Evolutionary conservation across 2,329 filamentous ascomycete species (phyloP).

Genomic region (Aaosphaeria pasadenensis): DNA sequence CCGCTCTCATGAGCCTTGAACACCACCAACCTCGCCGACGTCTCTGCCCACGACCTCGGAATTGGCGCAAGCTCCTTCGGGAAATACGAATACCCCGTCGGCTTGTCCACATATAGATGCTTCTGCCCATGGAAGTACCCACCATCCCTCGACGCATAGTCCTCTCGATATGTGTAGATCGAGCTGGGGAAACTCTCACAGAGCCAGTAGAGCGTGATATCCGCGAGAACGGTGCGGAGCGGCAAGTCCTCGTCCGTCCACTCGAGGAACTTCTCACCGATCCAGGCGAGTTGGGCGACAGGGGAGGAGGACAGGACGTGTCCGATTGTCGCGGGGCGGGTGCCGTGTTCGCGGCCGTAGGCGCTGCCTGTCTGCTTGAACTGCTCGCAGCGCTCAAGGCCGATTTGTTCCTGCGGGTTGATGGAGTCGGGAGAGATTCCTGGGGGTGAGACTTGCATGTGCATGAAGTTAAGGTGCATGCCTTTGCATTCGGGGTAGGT

Average conservation of each 20-base stretch:
- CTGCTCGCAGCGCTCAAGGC: constrained; percentile 33
- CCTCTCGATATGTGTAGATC: constrained; percentile 51
- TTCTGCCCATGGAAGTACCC: constrained; percentile 12
- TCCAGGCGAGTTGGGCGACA: constrained; percentile 56
- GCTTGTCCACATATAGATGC: constrained; percentile 36
- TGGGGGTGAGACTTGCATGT: constrained; percentile 5
- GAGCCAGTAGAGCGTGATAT: constrained; percentile 56
- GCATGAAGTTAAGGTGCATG: constrained; percentile 30
- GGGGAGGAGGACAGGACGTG: constrained; percentile 54
- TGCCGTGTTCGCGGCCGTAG: constrained; percentile 54
- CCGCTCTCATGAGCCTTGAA: constrained; percentile 37
- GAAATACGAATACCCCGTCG: constrained; percentile 44
- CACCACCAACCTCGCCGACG: constrained; percentile 32
- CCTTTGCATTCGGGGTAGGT: constrained; percentile 48
- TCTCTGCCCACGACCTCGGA: constrained; percentile 34
- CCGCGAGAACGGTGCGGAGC: constrained; percentile 46
- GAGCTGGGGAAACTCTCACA: constrained; percentile 48
- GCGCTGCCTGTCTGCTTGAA: constrained; percentile 45
- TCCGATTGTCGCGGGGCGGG: constrained; percentile 56
- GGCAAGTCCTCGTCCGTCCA: constrained; percentile 49
- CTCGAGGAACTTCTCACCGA: constrained; percentile 56
- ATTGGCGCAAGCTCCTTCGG: constrained; percentile 38
- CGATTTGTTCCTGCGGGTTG: constrained; percentile 36
- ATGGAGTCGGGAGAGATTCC: constrained; percentile 18
- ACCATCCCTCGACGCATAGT: constrained; percentile 2